phyloP scores from a whole-genome alignment of 2,329 filamentous ascomycete genomes.

The Xylaria sp. region DNA sequence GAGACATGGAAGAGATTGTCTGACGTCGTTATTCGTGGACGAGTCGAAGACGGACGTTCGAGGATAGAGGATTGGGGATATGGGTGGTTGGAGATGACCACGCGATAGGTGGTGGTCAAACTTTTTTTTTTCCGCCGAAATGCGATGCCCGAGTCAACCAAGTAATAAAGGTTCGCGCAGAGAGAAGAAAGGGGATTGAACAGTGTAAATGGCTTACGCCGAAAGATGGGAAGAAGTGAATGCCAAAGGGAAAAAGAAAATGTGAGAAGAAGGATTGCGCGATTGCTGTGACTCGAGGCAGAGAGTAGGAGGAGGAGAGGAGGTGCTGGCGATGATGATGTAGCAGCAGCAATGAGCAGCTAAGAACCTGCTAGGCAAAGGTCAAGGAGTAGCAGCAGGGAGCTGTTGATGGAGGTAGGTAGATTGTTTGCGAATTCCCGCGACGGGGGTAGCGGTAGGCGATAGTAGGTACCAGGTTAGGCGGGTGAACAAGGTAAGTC shows the following conservation, averaged over 20 bases:
- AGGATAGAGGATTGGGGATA: background rate
- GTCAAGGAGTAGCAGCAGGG: constrained; percentile 10
- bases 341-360: background rate
- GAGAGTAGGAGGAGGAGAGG: background rate
- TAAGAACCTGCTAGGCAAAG: background rate
- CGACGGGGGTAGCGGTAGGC: constrained; percentile 17
- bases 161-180: constrained; percentile 3
- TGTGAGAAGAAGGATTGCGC: background rate
- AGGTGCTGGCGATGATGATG: constrained; percentile 17
- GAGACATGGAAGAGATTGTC: constrained; percentile 37
- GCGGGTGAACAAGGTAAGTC: background rate
- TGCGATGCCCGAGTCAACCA: constrained; percentile 1
- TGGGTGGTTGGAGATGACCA: constrained; percentile 7
- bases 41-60: constrained; percentile 13
- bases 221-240: constrained; percentile 16
- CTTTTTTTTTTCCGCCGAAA: constrained; percentile 16
- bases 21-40: constrained; percentile 10
- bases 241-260: background rate
- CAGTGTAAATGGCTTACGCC: background rate
- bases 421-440: constrained; percentile 29
- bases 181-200: background rate
- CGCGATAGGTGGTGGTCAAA: constrained; percentile 3
- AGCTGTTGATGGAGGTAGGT: constrained; percentile 25
- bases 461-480: too few relatives aligned
- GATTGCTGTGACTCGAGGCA: background rate